Base-by-base conservation (phyloP, 345 rosid genomes). In the Populus tremula region DNA sequence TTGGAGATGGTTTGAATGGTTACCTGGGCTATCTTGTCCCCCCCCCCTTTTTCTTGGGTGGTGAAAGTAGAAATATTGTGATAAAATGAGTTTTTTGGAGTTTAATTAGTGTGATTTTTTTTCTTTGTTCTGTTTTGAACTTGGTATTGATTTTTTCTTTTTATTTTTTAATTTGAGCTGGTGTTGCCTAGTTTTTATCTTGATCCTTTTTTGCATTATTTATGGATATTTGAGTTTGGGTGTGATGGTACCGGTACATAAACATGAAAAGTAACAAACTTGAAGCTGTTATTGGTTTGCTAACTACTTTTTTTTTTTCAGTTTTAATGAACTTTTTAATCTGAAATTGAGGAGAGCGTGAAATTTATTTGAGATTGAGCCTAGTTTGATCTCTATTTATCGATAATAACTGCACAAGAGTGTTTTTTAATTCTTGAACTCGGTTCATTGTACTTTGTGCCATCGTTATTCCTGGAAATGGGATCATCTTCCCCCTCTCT, bases 361-460 rank as follows among this genome's bases (percentile, higher is more conserved):
- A 71, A 68, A 71, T 47, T 11, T n/a, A 38, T 47, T 36, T 38
- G 68, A 38, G 77, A 45, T 53, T 53, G 20, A 53, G 59, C 75
- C 80, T 75, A 33, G 27, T 69, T 53, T 84, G 85, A 80, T 80
- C 82, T 50, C 77, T 66, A 77, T 72, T 69, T 36, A 53, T 73
- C 77, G 38, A 53, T 53, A 53, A 76, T 76, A 71, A 73, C 43
- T 65, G 12, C 61, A 74, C 39, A 71, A 69, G 38, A 53, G 12
- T 76, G 29, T 25, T 73, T 70, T 36, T 75, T 79, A 79, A 71
- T 41, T 65, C 31, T 63, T 39, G 71, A 71, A 49, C 53, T 65
- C 23, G n/a, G 7, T 67, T 47, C 77, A 71, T 50, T 72, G 76
- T 47, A 61, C 67, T 18, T 27, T 80, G 72, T 69, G 65, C 76